phyloP scores from a whole-genome alignment of 495 filamentous ascomycete genomes.

The Emericellopsis terricola region DNA sequence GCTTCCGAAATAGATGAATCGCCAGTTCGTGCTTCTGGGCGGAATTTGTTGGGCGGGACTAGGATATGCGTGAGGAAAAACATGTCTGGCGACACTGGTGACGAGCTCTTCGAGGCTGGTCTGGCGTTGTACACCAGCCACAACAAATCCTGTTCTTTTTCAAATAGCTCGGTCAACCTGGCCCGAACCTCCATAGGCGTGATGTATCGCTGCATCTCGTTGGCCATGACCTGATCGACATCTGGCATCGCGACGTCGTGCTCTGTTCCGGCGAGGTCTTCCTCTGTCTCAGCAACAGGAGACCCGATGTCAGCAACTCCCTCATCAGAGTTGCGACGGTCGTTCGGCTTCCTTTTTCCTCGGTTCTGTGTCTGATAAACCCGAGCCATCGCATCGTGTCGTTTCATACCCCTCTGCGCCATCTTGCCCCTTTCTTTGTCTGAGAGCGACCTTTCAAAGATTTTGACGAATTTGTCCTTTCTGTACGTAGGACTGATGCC shows the following conservation, averaged over 20 bases:
- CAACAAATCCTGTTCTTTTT: constrained; percentile 69
- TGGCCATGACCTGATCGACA: constrained; percentile 26
- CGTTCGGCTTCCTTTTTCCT: constrained; percentile 14
- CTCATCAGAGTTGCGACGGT: constrained; percentile 36
- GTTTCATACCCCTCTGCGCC: constrained; percentile 47
- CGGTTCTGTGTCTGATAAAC: constrained; percentile 6
- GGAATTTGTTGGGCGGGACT: constrained; percentile 81
- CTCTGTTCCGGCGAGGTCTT: constrained; percentile 24
- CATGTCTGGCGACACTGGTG: constrained; percentile 55
- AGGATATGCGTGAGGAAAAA: constrained; percentile 79
- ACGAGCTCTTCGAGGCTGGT: constrained; percentile 27
- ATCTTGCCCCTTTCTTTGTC: constrained; percentile 57
- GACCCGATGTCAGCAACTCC: constrained; percentile 49
- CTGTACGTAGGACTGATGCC: constrained; percentile 61
- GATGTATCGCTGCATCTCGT: constrained; percentile 40
- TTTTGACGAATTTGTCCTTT: constrained; percentile 77
- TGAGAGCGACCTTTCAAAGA: constrained; percentile 67
- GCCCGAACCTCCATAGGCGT: constrained; percentile 59
- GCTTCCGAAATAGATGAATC: constrained; percentile 65
- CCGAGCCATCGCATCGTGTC: constrained; percentile 36
- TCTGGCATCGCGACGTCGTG: constrained; percentile 16
- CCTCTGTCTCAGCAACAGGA: constrained; percentile 26
- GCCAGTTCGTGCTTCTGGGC: constrained; percentile 72
- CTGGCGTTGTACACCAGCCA: constrained; percentile 66
- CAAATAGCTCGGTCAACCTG: constrained; percentile 60